Conservation (phyloP, 2,329 filamentous ascomycete species). For the Curvularia verruculosa region DNA sequence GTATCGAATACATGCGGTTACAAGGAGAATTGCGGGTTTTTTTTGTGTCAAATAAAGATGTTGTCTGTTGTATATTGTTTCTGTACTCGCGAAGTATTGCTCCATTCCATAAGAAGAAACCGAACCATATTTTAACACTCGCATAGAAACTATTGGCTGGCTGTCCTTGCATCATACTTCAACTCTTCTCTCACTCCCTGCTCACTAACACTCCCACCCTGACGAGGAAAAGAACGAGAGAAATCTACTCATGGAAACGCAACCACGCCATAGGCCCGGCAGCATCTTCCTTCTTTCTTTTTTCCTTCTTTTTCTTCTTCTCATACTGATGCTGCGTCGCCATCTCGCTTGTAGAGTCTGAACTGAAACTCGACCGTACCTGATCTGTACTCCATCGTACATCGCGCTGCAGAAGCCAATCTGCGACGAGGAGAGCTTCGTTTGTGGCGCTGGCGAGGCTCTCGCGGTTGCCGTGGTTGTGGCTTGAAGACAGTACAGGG, state of each 20-base stretch:
- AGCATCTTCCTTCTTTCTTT: background rate
- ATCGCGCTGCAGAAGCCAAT: background rate
- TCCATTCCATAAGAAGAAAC: too few species aligned
- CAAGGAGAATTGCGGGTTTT: too few species aligned
- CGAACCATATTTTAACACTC: too few species aligned
- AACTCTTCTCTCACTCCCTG: background rate
- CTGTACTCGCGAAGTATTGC: too few species aligned
- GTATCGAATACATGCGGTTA: too few species aligned
- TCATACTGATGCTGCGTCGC: background rate
- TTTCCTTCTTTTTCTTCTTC: background rate
- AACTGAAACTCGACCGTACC: conserved; percentile 5
- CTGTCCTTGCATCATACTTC: too few species aligned
- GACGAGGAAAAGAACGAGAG: background rate
- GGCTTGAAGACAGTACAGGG: background rate
- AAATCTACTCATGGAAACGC: background rate
- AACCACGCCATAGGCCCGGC: conserved; percentile 8
- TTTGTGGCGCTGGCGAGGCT: background rate
- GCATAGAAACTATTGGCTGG: too few species aligned
- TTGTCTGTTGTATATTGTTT: too few species aligned
- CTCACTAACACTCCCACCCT: background rate
- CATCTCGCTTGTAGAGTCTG: background rate
- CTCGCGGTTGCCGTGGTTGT: background rate
- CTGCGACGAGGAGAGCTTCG: background rate
- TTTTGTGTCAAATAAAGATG: too few species aligned
- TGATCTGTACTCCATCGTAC: background rate